Evolutionary conservation across 495 filamentous ascomycete genomes (phyloP), one percentile per base, ranked within the genome.

Genomic region (Thermothielavioides terrestris): DNA sequence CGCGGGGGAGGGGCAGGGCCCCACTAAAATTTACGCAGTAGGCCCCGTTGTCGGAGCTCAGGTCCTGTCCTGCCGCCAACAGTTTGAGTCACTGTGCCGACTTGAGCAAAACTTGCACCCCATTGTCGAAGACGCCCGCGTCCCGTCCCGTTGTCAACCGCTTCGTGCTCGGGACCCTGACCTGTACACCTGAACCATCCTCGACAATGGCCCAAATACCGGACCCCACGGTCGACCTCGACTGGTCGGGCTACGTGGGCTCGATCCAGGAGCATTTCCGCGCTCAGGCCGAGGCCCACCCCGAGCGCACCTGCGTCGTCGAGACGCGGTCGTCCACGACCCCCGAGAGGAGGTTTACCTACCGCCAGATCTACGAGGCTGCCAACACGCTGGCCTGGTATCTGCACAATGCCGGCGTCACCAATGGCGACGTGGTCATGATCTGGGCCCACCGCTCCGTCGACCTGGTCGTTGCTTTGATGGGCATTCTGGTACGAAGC

Each of bases 401-500:
- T 58, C 71, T 96, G 23, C 75, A 88, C 35, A 68, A 80, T 26
- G 74, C 78, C 47, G 91, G 90, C 22, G 72, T 89, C 44, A 73
- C 83, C 32, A 73, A 81, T 47, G 90, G 88, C 11, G 91, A 97
- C 42, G 89, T 96, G 21, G 86, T 94, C 46, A 95, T 95, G 89
- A 83, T 91, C 43, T 97, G 84, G 65, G 87, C 88, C 25, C 78
- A 95, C 63, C 79, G 91, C 4, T 78, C 79, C 11, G 85, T 89
- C 6, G 86, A 89, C 52, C 65, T 90, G 15, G 81, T 88, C 6
- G 72, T 84, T 12, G 74, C 73, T 5, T 67, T 84, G 7, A 81
- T 83, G 77, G 75, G 85, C 63, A 76, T 76, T 38, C 59, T 80
- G 53, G 67, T 70, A 65, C 14, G n/a, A 10, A 11, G 36, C 42